A percentile compares a stretch with the other conserved stretches of the same genome.
phyloP scores from a whole-genome alignment of 306 rosid species.

The Rosa persica region DNA sequence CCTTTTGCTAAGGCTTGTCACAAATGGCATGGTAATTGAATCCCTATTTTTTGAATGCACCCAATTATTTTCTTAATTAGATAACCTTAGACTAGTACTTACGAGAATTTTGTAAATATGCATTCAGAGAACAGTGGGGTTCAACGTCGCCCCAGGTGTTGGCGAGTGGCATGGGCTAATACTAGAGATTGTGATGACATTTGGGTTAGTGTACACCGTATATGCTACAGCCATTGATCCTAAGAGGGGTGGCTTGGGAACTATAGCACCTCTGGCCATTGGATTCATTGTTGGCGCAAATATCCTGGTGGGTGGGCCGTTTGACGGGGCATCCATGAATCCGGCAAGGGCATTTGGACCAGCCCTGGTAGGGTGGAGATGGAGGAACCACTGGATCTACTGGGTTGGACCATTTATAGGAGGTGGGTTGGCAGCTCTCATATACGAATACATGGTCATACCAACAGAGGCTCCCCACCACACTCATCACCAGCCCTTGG shows the following conservation, averaged over 20 bases:
- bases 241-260: slow-evolving; percentile 66
- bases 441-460: slow-evolving; percentile 73
- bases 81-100: background rate
- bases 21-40: slow-evolving; percentile 69
- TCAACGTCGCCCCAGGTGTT: slow-evolving; percentile 49
- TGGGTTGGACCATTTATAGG: slow-evolving; percentile 94
- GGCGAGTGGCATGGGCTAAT: slow-evolving; percentile 57
- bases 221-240: slow-evolving; percentile 94
- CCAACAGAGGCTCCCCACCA: slow-evolving; percentile 69
- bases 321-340: slow-evolving; percentile 94
- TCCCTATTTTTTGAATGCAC: background rate
- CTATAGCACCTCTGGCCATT: slow-evolving; percentile 75
- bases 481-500: slow-evolving; percentile 86
- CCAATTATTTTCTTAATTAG: background rate
- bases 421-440: slow-evolving; percentile 72
- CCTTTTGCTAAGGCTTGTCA: slow-evolving; percentile 74
- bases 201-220: slow-evolving; percentile 70
- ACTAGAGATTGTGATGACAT: slow-evolving; percentile 75
- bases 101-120: background rate
- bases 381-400: slow-evolving; percentile 87
- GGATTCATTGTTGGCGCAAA: slow-evolving; percentile 85
- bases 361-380: slow-evolving; percentile 85
- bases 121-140: slow-evolving; percentile 68
- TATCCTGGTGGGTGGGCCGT: slow-evolving; percentile 82
- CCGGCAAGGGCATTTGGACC: slow-evolving; percentile 97